These are phyloP conservation scores for Boletus reticuloceps DNA, from an alignment of 768 basidiomycete species.

Conservation along the genomic window DNA sequence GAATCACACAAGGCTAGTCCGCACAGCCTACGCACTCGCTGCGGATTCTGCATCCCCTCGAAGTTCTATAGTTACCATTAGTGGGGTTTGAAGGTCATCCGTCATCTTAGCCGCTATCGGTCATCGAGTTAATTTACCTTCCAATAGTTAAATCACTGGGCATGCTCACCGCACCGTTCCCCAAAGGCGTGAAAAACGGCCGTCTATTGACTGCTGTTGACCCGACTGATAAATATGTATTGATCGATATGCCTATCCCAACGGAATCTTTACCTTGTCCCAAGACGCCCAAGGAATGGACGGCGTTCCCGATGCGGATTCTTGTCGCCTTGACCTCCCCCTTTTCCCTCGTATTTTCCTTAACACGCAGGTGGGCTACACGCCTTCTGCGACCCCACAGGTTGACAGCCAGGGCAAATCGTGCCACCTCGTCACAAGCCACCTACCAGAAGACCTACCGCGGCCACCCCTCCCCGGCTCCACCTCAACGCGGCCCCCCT, in stretches of 20 bases:
- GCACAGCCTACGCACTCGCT: conserved; percentile 6
- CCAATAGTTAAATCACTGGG: conserved; percentile 21
- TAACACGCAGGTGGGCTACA: not conserved
- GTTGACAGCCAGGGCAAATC: not conserved
- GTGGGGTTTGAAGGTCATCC: conserved; percentile 11
- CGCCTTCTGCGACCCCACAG: not conserved
- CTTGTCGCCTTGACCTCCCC: not conserved
- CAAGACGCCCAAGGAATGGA: not conserved
- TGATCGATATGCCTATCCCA: conserved; percentile 9
- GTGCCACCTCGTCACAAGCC: conserved; percentile 1
- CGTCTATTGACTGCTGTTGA: conserved; percentile 20
- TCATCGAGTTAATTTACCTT: conserved; percentile 30
- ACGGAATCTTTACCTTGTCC: conserved; percentile 2
- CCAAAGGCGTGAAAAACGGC: conserved; percentile 14
- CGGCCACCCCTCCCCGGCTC: conserved; percentile 7
- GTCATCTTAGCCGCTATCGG: conserved; percentile 12
- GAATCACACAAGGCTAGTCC: conserved; percentile 6
- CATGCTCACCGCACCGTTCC: conserved; percentile 2
- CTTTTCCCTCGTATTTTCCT: not conserved
- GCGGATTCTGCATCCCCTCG: not conserved
- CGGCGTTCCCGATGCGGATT: conserved; percentile 1
- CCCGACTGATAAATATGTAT: conserved; percentile 16
- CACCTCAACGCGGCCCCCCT: conserved; percentile 5
- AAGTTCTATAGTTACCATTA: conserved; percentile 16
- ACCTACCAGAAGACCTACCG: not conserved